Percentiles rank a stretch among this genome's conserved stretches.
These are phyloP conservation scores for Xylariales sp. DNA, from an alignment of 2,329 filamentous ascomycete species.

Conservation along the genomic window DNA sequence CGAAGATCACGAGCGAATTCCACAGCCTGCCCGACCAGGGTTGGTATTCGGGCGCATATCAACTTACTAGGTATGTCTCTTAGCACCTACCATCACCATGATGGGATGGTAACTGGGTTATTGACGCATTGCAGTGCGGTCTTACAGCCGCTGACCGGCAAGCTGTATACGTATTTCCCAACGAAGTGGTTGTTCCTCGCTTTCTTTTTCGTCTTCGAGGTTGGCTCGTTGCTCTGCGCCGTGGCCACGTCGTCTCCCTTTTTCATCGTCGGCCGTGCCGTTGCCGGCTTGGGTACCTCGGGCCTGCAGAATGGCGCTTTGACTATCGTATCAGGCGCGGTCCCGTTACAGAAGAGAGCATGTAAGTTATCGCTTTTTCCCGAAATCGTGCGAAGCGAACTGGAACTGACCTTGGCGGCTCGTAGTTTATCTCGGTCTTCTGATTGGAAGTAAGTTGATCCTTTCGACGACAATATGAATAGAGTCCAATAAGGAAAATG, in stretches of 20 bases:
- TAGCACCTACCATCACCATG: no score
- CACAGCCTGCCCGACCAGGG: constrained; percentile 64
- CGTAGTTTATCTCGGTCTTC: constrained; percentile 53
- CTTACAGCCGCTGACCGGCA: constrained; percentile 64
- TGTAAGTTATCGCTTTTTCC: constrained; percentile 40
- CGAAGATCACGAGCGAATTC: constrained; percentile 62
- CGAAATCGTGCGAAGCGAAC: background rate
- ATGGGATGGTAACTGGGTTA: background rate
- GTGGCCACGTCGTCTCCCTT: constrained; percentile 59
- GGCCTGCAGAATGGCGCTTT: constrained; percentile 64
- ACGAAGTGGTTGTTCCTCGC: constrained; percentile 54
- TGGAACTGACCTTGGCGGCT: constrained; percentile 11
- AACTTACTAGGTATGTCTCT: constrained; percentile 55
- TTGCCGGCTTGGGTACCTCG: constrained; percentile 64
- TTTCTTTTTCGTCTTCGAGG: constrained; percentile 64
- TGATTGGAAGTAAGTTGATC: constrained; percentile 59
- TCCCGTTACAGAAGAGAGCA: constrained; percentile 56
- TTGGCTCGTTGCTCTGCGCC: constrained; percentile 67
- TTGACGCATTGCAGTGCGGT: constrained; percentile 54
- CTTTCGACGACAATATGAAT: constrained; percentile 22
- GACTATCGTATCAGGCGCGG: constrained; percentile 59
- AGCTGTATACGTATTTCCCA: constrained; percentile 59
- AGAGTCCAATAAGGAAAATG: background rate
- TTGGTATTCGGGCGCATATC: constrained; percentile 66
- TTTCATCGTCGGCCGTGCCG: constrained; percentile 66